A percentile compares a stretch with the other conserved stretches of the same genome.
phyloP scores from a whole-genome alignment of 2,329 filamentous ascomycete genomes.

The Diaporthe australafricana region DNA sequence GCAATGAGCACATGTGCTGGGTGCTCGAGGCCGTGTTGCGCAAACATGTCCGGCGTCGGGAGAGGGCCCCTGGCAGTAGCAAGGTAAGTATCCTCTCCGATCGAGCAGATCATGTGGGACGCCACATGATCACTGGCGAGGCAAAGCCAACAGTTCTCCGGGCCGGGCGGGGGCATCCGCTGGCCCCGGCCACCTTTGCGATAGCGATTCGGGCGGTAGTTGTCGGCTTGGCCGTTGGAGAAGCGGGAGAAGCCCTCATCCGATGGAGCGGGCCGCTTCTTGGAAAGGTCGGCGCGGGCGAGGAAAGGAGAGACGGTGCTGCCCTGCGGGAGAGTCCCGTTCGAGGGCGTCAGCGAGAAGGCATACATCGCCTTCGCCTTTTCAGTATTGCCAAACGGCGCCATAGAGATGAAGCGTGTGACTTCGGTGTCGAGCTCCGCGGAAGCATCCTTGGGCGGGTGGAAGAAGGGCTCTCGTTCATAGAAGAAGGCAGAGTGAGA shows the following conservation, averaged over 20 bases:
- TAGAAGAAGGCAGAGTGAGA: constrained; percentile 77
- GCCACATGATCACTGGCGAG: constrained; percentile 87
- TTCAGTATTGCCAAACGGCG: constrained; percentile 77
- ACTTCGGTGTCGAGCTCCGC: constrained; percentile 61
- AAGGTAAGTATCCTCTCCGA: constrained; percentile 88
- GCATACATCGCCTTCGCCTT: constrained; percentile 88
- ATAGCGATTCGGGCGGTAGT: constrained; percentile 53
- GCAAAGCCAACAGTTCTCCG: constrained; percentile 93
- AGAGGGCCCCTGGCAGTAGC: constrained; percentile 94
- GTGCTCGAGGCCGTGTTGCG: constrained; percentile 73
- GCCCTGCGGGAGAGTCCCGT: constrained; percentile 73
- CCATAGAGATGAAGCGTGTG: constrained; percentile 92
- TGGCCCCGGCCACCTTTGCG: constrained; percentile 58
- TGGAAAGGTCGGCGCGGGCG: constrained; percentile 50
- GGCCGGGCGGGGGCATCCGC: constrained; percentile 71
- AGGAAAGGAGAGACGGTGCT: constrained; percentile 82
- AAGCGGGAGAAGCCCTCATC: constrained; percentile 68
- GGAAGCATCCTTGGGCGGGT: constrained; percentile 57
- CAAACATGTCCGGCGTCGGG: constrained; percentile 76
- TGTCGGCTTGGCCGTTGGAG: constrained; percentile 45
- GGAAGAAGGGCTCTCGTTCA: constrained; percentile 93
- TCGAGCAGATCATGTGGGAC: constrained; percentile 89
- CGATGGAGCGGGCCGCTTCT: constrained; percentile 65
- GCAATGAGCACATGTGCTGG: constrained; percentile 93
- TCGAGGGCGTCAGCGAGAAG: constrained; percentile 74